These are phyloP conservation scores for Nakazawaea laoshanensis DNA, from an alignment of 805 yeast genomes.

Conservation along the genomic window DNA sequence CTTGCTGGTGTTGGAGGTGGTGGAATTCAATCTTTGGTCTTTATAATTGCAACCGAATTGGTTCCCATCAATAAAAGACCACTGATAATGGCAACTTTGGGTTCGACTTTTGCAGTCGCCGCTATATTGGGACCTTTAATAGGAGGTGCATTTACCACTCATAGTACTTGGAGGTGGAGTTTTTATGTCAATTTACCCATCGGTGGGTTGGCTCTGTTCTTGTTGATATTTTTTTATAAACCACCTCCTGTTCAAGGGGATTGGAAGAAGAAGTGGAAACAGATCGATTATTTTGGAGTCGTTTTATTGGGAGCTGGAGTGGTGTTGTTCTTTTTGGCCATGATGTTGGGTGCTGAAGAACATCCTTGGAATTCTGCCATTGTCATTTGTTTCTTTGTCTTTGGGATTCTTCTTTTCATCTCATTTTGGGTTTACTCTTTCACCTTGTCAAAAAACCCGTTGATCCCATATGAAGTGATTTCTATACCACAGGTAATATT, in stretches of 20 bases:
- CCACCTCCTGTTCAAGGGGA: slow-evolving; percentile 36
- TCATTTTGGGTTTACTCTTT: slow-evolving; percentile 33
- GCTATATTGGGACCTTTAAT: slow-evolving; percentile 54
- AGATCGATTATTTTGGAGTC: slow-evolving; percentile 44
- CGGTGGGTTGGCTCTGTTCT: slow-evolving; percentile 40
- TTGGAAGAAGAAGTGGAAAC: slow-evolving; percentile 25
- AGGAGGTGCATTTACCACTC: slow-evolving; percentile 57
- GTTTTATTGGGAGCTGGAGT: slow-evolving; percentile 31
- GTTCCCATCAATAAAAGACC: slow-evolving; percentile 35
- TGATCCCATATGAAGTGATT: slow-evolving; percentile 35
- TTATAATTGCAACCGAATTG: slow-evolving; percentile 49
- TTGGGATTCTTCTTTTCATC: slow-evolving; percentile 32
- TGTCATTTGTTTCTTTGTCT: slow-evolving; percentile 36
- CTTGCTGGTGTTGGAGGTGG: slow-evolving; percentile 69
- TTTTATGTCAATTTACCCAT: slow-evolving; percentile 63
- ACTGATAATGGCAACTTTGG: slow-evolving; percentile 27
- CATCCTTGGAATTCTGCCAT: slow-evolving; percentile 49
- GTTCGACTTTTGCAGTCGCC: slow-evolving; percentile 38
- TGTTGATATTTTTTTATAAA: slow-evolving; percentile 31
- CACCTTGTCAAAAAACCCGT: slow-evolving; percentile 32
- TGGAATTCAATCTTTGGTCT: slow-evolving; percentile 49
- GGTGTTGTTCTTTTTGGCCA: slow-evolving; percentile 36
- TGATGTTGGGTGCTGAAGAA: slow-evolving; percentile 47
- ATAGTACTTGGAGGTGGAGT: slow-evolving; percentile 70
- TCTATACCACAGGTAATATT: slow-evolving; percentile 25